A percentile compares a stretch with the other conserved stretches of the same genome.
These are phyloP conservation scores for Hamamelis virginiana DNA, from an alignment of 164 flowering plant species.

Conservation along the genomic window DNA sequence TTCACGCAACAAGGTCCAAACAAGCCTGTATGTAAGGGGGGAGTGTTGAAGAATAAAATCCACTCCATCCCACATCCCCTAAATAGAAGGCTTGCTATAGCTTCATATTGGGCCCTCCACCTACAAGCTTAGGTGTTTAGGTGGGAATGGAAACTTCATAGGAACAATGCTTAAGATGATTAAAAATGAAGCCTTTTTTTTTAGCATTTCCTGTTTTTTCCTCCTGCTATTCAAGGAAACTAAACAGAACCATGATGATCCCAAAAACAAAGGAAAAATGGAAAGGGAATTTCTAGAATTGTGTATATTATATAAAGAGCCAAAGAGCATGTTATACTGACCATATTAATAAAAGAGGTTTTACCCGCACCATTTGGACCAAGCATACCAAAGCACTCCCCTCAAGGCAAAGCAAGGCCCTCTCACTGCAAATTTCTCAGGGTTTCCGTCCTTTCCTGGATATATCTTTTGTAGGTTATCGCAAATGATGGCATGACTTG, in stretches of 20 bases:
- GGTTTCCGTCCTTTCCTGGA: conserved; percentile 92
- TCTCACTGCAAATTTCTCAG: conserved; percentile 80
- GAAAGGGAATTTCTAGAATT: not conserved
- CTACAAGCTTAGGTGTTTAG: too few species aligned
- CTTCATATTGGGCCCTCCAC: too few species aligned
- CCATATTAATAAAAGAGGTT: not conserved
- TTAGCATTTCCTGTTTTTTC: too few species aligned
- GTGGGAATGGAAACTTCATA: too few species aligned
- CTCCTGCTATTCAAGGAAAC: not conserved
- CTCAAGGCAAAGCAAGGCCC: conserved; percentile 87
- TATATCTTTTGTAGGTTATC: conserved; percentile 79
- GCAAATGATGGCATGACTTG: conserved; percentile 65
- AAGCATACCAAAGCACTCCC: conserved; percentile 13
- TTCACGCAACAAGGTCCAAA: too few species aligned
- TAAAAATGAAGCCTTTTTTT: too few species aligned
- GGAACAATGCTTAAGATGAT: too few species aligned
- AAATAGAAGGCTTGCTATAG: too few species aligned
- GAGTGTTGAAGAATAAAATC: too few species aligned
- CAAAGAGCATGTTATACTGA: not conserved
- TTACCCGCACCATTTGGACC: conserved; percentile 70
- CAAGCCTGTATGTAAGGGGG: too few species aligned
- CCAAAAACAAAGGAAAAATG: not conserved
- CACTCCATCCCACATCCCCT: too few species aligned
- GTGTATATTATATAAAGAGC: not conserved
- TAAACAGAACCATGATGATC: not conserved